Conservation (phyloP, 2,329 filamentous ascomycete genomes). For the Ophidiomyces ophidiicola region DNA sequence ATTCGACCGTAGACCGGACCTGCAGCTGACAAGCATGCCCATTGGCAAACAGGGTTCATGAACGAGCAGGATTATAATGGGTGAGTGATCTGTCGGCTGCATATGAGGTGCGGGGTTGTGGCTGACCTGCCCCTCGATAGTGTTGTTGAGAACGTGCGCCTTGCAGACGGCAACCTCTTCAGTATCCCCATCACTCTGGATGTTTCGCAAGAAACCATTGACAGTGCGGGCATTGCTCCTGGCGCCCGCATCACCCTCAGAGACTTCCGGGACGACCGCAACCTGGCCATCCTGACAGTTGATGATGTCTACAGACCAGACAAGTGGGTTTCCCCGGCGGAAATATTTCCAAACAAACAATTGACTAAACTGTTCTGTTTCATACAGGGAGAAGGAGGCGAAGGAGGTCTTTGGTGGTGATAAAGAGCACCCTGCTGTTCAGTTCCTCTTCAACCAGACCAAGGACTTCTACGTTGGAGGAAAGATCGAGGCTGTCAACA, state of each 20-base stretch:
- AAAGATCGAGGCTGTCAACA: conserved; percentile 89
- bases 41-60: conserved; percentile 62
- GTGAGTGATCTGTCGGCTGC: conserved; percentile 44
- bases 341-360: no score
- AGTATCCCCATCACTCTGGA: conserved; percentile 96
- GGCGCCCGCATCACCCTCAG: conserved; percentile 76
- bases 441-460: conserved; percentile 70
- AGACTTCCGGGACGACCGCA: conserved; percentile 91
- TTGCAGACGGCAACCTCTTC: conserved; percentile 81
- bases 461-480: conserved; percentile 89
- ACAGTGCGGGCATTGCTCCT: conserved; percentile 61
- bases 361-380: no score
- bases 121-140: conserved; percentile 39
- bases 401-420: conserved; percentile 90
- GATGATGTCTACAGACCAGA: conserved; percentile 92
- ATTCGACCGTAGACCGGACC: background rate
- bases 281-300: conserved; percentile 87
- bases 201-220: conserved; percentile 60
- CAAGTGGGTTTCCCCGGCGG: conserved; percentile 66
- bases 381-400: conserved; percentile 65
- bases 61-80: conserved; percentile 93
- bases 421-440: conserved; percentile 80
- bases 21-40: conserved; percentile 19
- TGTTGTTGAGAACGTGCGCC: conserved; percentile 77
- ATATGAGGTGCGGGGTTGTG: conserved; percentile 6